Percentiles rank a stretch among this genome's conserved stretches.
Conservation (phyloP, 805 yeast species). For the Candida koratica region DNA sequence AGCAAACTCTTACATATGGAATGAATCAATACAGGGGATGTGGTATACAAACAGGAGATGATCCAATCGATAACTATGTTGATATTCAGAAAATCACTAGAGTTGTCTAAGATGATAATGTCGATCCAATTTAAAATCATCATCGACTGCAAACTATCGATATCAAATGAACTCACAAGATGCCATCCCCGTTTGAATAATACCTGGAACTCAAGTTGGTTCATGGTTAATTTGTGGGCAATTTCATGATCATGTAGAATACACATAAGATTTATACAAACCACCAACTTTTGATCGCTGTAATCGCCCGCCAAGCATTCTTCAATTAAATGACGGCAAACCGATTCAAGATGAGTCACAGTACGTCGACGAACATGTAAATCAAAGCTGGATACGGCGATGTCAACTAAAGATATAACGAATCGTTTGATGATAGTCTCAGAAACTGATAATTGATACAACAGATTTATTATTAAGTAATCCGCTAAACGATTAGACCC, state of each 20-base stretch:
- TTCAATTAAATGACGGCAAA: neutral
- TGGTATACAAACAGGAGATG: conserved; percentile 5
- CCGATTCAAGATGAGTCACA: conserved; percentile 2
- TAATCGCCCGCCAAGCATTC: neutral
- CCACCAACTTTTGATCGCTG: conserved; percentile 1
- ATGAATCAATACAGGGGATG: conserved; percentile 19
- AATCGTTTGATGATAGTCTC: conserved; percentile 18
- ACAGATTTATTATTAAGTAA: conserved; percentile 6
- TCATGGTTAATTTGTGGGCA: conserved; percentile 18
- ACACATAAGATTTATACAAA: conserved; percentile 30
- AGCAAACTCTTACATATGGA: conserved; percentile 17
- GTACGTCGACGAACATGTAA: conserved; percentile 20
- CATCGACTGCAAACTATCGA: conserved; percentile 24
- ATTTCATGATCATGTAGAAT: conserved; percentile 36
- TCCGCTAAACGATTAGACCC: conserved; percentile 1
- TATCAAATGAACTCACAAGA: conserved; percentile 11
- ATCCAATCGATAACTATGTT: conserved; percentile 18
- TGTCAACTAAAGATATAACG: conserved; percentile 29
- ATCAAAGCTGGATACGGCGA: conserved; percentile 26
- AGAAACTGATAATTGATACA: conserved; percentile 1
- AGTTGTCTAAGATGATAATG: conserved; percentile 24
- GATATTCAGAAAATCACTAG: conserved; percentile 24
- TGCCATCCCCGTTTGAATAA: conserved; percentile 31
- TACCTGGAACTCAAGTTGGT: conserved; percentile 28
- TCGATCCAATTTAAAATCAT: conserved; percentile 28